A percentile compares a stretch with the other conserved stretches of the same genome.
phyloP scores from a whole-genome alignment of 1,284 basidiomycete genomes.

The Peniophora sp. region DNA sequence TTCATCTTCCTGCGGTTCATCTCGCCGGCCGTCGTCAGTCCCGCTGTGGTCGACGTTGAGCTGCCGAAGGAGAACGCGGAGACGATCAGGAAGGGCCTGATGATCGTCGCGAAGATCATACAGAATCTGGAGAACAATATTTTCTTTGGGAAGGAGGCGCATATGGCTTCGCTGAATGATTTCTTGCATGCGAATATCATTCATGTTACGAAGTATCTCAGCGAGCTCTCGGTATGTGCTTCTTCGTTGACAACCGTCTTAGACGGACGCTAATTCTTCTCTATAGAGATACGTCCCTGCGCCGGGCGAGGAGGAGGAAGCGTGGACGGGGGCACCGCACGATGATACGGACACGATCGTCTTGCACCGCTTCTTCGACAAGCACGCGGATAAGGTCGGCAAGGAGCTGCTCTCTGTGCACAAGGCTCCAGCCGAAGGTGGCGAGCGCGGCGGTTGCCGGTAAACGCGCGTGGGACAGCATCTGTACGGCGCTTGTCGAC shows the following conservation, averaged over 20 bases:
- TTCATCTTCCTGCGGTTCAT: constrained; percentile 90
- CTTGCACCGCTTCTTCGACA: constrained; percentile 76
- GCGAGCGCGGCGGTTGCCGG: constrained; percentile 54
- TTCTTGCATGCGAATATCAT: constrained; percentile 75
- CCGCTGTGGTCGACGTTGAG: constrained; percentile 79
- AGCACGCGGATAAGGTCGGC: constrained; percentile 78
- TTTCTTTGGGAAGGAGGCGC: constrained; percentile 81
- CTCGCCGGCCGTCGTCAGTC: constrained; percentile 81
- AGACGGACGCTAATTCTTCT: neutral
- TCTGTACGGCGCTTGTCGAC: constrained; percentile 72
- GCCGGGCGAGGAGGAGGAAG: constrained; percentile 46
- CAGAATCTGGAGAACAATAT: constrained; percentile 93
- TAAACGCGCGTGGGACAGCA: constrained; percentile 68
- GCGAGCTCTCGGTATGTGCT: constrained; percentile 63
- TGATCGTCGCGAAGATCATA: constrained; percentile 85
- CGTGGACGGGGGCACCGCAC: constrained; percentile 65
- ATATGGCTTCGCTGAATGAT: constrained; percentile 76
- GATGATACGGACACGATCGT: constrained; percentile 80
- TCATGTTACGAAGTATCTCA: constrained; percentile 77
- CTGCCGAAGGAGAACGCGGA: constrained; percentile 52
- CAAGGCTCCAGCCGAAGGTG: constrained; percentile 47
- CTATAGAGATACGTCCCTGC: constrained; percentile 47
- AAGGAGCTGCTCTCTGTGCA: constrained; percentile 73
- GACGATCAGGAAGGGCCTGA: constrained; percentile 66
- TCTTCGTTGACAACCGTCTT: constrained; percentile 6